Evolutionary conservation across 139 green algal genomes (phyloP), one percentile per base, ranked within the genome.

Genomic region (Tetradesmus obliquus): DNA sequence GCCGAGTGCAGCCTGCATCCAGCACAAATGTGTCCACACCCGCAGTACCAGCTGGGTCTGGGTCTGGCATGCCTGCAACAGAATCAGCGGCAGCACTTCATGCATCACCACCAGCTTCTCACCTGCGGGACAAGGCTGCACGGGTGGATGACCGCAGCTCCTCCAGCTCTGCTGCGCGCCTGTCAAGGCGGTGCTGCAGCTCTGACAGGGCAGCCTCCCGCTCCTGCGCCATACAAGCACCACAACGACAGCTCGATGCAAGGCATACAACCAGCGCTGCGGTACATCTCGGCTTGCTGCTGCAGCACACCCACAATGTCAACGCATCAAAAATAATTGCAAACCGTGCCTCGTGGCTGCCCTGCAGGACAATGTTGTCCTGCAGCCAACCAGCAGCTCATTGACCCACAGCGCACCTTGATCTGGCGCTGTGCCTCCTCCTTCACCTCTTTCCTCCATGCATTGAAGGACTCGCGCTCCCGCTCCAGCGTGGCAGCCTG

Each of bases 171-270:
- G 60, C 62, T 10, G 69, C 57, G 7, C 82, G 84, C 22, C 89
- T 79, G 53, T 92, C 89, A 13, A 92, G 69, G 24, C 89, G 66
- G 7, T 32, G 32, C 82, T 92, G 89, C 81, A 79, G 57, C 20
- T 92, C 89, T 51, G 62, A 45, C 54, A 92, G 58, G 12, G 66
- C 89, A 24, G 54, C 72, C 82, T 92, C 89, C 4, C 89, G 89
- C 82, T 92, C 89, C 88, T 92, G 88, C 72, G 20, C 7, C 72
- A 72, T 58, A 79, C 9, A 3, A 51, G 58, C 80, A 86, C 8
- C 76, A 82, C 76, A 55, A n/a, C 76, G 54, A 20, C 76, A 82
- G 7, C 3, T 55, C 32, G n/a, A 4, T 22, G 76, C 76, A 55
- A 5, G 24, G 12, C 32, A 45, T 45, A 45, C 32, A 45, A 45